phyloP scores from a whole-genome alignment of 2,329 filamentous ascomycete species.

The Apiospora rasikravindrae region DNA sequence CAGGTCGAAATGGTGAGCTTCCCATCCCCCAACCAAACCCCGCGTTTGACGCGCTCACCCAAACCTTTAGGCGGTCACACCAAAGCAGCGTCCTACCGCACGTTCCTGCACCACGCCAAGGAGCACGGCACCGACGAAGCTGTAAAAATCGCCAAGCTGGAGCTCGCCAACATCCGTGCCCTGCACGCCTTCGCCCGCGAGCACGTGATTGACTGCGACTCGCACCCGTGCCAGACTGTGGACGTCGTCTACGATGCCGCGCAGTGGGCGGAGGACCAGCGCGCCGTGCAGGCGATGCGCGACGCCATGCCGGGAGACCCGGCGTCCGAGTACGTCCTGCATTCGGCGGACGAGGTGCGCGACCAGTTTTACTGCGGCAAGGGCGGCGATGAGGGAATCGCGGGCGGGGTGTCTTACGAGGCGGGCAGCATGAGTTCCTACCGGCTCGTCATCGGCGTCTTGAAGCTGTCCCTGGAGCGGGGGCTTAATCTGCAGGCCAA shows the following conservation, averaged over 20 bases:
- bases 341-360: conserved; percentile 36
- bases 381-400: conserved; percentile 40
- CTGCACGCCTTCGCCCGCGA: conserved; percentile 43
- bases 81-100: conserved; percentile 20
- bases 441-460: conserved; percentile 26
- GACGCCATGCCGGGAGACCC: conserved; percentile 19
- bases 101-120: conserved; percentile 18
- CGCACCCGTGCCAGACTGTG: conserved; percentile 53
- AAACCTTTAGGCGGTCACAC: conserved; percentile 19
- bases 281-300: conserved; percentile 31
- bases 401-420: conserved; percentile 34
- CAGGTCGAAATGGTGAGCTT: conserved; percentile 33
- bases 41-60: conserved; percentile 38
- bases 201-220: conserved; percentile 50
- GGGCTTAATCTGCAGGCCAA: conserved; percentile 30
- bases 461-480: conserved; percentile 20
- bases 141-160: conserved; percentile 36
- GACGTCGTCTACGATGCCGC: conserved; percentile 61
- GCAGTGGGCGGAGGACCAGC: conserved; percentile 8
- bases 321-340: conserved; percentile 41
- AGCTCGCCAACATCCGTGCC: conserved; percentile 34
- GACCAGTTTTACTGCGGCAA: conserved; percentile 39
- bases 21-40: conserved; percentile 31
- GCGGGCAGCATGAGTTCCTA: conserved; percentile 27
- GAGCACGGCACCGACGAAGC: conserved; percentile 36